Evolutionary conservation across 768 basidiomycete species (phyloP), one percentile per base, ranked within the genome.

Genomic region (Royoungia palumana): DNA sequence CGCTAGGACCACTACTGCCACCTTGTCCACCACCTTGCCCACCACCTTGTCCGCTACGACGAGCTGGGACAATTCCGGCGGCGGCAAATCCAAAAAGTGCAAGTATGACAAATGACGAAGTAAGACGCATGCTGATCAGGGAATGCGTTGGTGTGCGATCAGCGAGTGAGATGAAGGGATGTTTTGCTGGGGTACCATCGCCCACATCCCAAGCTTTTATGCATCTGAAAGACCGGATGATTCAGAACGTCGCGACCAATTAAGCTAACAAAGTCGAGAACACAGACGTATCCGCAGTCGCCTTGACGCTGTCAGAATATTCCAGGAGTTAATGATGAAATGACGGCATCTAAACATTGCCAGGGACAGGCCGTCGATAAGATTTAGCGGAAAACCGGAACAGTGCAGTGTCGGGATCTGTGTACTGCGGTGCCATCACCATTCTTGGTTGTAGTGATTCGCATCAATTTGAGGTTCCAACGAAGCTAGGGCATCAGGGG

Each of bases 41-140:
- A 27, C 4, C 6, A 17, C 16, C 2, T 16, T 35, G 35, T 37
- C 34, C 6, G 17, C n/a, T 7, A 9, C 13, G 32, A 32, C 32
- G 32, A 4, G 14, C 16, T 11, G 46, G 55, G 34, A 57, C 12
- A 19, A 35, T 40, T 3, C 22, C 47, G 6, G 58, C 58, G 6
- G 44, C 30, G 5, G 39, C 53, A 11, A 28, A 32, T 21, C 50
- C 12, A 13, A 59, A 44, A 28, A 56, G 25, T 1, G 19, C 7
- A 19, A 55, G 49, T 32, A 41, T n/a, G 2, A 44, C n/a, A 10
- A 59, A 27, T 1, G 41, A 35, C 16, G 38, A 30, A 19, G 42
- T 5, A 5, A 51, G 13, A 20, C 44, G 57, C 57, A 59, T 59
- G 49, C 32, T 43, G 51, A 28, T 34, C 20, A 3, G 4, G 9